These are phyloP conservation scores for Fusarium austroafricanum DNA, from an alignment of 2,329 filamentous ascomycete genomes.

Conservation along the genomic window DNA sequence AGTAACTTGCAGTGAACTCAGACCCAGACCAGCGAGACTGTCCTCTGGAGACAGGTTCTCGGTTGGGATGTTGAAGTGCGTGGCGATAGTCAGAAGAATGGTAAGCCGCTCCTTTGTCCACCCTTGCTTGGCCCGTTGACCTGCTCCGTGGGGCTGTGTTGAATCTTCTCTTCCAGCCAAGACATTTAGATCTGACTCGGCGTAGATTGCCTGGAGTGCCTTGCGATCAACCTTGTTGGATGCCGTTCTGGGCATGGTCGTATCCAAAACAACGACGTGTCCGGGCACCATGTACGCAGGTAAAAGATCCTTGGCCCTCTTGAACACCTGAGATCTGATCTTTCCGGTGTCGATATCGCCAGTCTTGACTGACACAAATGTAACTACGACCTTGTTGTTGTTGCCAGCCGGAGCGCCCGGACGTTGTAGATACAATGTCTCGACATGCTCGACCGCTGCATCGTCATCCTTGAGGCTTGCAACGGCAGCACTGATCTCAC, in stretches of 20 bases:
- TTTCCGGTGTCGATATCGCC: background rate
- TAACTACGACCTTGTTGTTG: conserved; percentile 23
- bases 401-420: background rate
- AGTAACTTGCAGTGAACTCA: conserved; percentile 29
- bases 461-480: conserved; percentile 25
- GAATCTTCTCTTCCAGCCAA: conserved; percentile 2
- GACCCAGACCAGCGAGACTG: conserved; percentile 21
- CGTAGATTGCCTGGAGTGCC: conserved; percentile 16
- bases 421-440: conserved; percentile 10
- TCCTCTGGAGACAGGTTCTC: conserved; percentile 8
- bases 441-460: conserved; percentile 12
- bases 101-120: background rate
- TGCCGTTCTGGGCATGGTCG: conserved; percentile 23
- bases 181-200: background rate
- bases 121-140: background rate
- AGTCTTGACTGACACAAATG: conserved; percentile 25
- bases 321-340: conserved; percentile 16
- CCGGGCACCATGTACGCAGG: conserved; percentile 30
- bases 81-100: background rate
- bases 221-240: conserved; percentile 34
- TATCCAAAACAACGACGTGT: conserved; percentile 24
- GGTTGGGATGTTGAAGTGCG: conserved; percentile 13
- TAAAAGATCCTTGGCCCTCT: conserved; percentile 10
- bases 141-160: rapidly evolving
- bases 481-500: conserved; percentile 30